These are phyloP conservation scores for Penicillium sp. DNA, from an alignment of 2,329 filamentous ascomycete species.

Conservation along the genomic window DNA sequence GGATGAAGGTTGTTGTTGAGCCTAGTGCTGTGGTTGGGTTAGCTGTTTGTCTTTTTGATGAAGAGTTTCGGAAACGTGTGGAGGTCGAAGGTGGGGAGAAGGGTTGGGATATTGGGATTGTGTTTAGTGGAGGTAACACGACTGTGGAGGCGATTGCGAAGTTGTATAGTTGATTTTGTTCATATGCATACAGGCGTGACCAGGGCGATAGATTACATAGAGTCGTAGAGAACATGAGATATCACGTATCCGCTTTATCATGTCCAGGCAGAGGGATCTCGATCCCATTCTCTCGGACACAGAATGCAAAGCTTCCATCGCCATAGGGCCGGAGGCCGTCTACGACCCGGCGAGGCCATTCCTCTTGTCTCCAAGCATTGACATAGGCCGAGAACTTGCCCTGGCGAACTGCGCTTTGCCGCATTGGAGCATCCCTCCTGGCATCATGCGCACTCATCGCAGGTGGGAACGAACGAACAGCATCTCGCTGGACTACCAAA, in stretches of 20 bases:
- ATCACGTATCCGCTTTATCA: background rate
- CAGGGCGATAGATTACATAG: background rate
- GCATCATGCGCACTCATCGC: slow-evolving; percentile 34
- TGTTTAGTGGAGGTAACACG: slow-evolving; percentile 66
- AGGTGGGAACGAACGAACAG: slow-evolving; percentile 38
- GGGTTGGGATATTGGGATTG: slow-evolving; percentile 70
- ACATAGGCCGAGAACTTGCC: slow-evolving; percentile 40
- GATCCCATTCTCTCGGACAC: slow-evolving; percentile 26
- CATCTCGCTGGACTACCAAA: slow-evolving; percentile 37
- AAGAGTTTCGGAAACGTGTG: slow-evolving; percentile 73
- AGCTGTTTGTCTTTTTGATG: slow-evolving; percentile 79
- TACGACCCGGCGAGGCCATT: slow-evolving; percentile 34
- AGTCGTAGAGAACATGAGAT: background rate
- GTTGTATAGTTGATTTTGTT: slow-evolving; percentile 44
- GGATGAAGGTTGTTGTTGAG: slow-evolving; percentile 89
- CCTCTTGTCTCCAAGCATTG: slow-evolving; percentile 36
- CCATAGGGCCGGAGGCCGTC: slow-evolving; percentile 28
- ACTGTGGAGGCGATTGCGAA: slow-evolving; percentile 61
- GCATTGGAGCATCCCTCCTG: slow-evolving; percentile 33
- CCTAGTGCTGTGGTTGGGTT: slow-evolving; percentile 82
- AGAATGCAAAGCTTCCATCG: slow-evolving; percentile 34
- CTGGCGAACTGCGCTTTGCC: slow-evolving; percentile 35
- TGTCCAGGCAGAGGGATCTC: slow-evolving; percentile 12
- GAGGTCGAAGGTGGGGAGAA: slow-evolving; percentile 63
- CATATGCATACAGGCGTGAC: background rate